phyloP scores from a whole-genome alignment of 495 filamentous ascomycete species.

The Pseudomonodictys pantanalensis region DNA sequence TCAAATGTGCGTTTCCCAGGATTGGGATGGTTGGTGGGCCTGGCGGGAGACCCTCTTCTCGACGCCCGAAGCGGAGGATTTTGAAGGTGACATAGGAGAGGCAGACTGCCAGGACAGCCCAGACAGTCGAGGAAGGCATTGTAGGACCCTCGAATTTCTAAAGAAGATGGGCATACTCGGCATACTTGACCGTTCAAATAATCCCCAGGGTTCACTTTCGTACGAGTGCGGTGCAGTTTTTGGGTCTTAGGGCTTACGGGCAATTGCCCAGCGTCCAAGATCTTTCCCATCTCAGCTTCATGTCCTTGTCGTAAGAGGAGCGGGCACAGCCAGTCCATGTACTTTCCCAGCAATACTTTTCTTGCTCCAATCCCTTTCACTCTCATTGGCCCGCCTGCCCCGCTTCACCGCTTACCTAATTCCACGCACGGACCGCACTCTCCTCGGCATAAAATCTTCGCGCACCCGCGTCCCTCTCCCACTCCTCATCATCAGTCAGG shows the following conservation, averaged over 20 bases:
- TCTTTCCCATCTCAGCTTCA: too few species aligned
- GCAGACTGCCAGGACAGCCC: neutral
- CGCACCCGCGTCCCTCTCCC: constrained; percentile 28
- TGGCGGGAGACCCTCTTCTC: constrained; percentile 3
- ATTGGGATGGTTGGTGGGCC: constrained; percentile 15
- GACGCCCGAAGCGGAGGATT: constrained; percentile 1
- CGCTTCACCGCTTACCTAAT: neutral
- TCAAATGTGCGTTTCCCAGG: constrained; percentile 18
- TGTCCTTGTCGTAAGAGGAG: too few species aligned
- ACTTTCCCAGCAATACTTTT: neutral
- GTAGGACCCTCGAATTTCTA: too few species aligned
- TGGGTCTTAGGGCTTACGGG: too few species aligned
- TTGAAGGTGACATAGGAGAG: neutral
- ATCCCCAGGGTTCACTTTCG: too few species aligned
- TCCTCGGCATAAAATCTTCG: constrained; percentile 5
- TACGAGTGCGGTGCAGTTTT: too few species aligned
- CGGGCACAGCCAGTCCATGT: too few species aligned
- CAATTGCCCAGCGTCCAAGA: too few species aligned
- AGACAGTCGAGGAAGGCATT: too few species aligned
- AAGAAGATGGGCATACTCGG: too few species aligned
- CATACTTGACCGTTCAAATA: too few species aligned
- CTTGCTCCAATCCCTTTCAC: neutral
- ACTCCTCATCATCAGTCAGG: constrained; percentile 51
- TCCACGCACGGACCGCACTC: constrained; percentile 8
- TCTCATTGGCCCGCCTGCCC: neutral